Conservation (phyloP, 306 rosid genomes). For the Fagus sylvatica region DNA sequence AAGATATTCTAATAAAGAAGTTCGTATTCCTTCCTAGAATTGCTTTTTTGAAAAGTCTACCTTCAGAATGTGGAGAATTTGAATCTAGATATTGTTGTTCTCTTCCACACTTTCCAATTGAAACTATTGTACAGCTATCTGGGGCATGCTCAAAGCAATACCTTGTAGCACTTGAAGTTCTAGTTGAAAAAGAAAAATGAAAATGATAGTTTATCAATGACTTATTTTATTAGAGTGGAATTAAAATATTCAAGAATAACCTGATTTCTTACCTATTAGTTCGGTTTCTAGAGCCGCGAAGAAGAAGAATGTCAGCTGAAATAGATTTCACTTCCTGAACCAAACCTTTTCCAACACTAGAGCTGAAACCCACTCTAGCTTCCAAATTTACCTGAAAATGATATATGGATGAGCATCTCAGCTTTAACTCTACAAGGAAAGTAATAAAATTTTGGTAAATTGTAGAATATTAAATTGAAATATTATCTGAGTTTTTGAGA, state of each 20-base stretch:
- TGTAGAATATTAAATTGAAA: too few species aligned
- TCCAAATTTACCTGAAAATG: conserved; percentile 75
- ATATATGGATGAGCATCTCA: conserved; percentile 15
- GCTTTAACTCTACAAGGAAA: background rate
- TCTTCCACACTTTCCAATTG: conserved; percentile 42
- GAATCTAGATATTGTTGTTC: conserved; percentile 33
- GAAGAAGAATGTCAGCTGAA: conserved; percentile 74
- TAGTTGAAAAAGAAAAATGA: conserved; percentile 11
- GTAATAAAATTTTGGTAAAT: background rate
- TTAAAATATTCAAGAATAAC: background rate
- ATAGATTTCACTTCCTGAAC: conserved; percentile 63
- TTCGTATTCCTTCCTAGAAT: background rate
- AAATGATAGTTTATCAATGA: conserved; percentile 1
- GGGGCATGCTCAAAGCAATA: conserved; percentile 73
- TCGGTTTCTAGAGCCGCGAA: conserved; percentile 61
- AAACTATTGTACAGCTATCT: conserved; percentile 56
- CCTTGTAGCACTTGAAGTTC: conserved; percentile 43
- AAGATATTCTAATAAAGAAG: conserved; percentile 2
- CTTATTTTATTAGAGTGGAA: background rate
- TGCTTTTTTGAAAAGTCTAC: conserved; percentile 35
- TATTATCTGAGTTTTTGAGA: background rate
- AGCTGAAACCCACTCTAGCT: conserved; percentile 71
- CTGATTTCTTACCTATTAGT: conserved; percentile 44
- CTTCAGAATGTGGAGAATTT: conserved; percentile 46
- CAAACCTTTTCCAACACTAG: conserved; percentile 60